phyloP scores from a whole-genome alignment of 768 basidiomycete genomes.

The Amanita rubescens region DNA sequence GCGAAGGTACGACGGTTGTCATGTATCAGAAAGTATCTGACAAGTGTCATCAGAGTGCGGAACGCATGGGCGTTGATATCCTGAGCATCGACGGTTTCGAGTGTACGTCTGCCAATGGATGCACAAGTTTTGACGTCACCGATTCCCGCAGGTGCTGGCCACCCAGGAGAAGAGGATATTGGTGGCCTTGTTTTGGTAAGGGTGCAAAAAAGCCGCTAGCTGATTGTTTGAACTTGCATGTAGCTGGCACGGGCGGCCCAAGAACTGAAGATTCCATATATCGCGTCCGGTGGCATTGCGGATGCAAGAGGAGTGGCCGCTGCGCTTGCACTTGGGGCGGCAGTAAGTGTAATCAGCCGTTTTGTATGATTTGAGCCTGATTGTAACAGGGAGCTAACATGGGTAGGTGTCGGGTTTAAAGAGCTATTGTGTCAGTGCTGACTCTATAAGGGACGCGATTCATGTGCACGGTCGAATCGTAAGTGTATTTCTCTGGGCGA shows the following conservation, averaged over 20 bases:
- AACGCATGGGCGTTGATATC: slow-evolving; percentile 75
- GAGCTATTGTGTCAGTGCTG: slow-evolving; percentile 11
- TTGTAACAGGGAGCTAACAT: slow-evolving; percentile 69
- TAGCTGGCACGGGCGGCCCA: slow-evolving; percentile 83
- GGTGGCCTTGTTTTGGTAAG: slow-evolving; percentile 75
- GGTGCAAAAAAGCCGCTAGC: neutral
- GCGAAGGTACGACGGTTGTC: slow-evolving; percentile 48
- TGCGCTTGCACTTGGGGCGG: slow-evolving; percentile 74
- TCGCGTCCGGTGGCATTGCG: slow-evolving; percentile 89
- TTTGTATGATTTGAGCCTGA: neutral
- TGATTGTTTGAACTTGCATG: neutral
- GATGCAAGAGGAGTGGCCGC: slow-evolving; percentile 81
- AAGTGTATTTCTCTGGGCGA: slow-evolving; percentile 5
- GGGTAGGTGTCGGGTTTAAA: slow-evolving; percentile 40
- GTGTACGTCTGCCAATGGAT: slow-evolving; percentile 38
- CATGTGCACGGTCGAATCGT: slow-evolving; percentile 88
- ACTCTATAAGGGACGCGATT: slow-evolving; percentile 62
- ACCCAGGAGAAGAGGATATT: slow-evolving; percentile 93
- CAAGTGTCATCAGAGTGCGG: slow-evolving; percentile 36
- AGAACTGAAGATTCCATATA: slow-evolving; percentile 77
- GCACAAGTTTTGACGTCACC: slow-evolving; percentile 1
- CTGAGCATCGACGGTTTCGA: slow-evolving; percentile 90
- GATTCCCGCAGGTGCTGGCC: slow-evolving; percentile 65
- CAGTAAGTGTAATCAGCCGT: slow-evolving; percentile 36
- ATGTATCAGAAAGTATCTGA: neutral